These are phyloP conservation scores for Schizochytrium sp. DNA, from an alignment of 108 stramenopile species.

Conservation along the genomic window DNA sequence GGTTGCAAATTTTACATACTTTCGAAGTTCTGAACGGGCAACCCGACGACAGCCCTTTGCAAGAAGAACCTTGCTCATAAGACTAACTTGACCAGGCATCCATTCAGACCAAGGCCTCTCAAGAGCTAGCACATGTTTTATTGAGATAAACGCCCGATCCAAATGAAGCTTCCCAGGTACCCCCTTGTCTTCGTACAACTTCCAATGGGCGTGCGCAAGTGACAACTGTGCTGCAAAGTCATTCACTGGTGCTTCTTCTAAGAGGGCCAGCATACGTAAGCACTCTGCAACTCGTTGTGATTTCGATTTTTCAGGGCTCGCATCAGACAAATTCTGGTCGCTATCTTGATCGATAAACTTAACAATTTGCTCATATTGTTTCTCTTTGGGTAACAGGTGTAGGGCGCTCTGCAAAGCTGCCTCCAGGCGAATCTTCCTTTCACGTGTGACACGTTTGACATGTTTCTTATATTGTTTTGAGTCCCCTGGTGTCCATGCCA, in stretches of 20 bases:
- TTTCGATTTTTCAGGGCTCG: background rate
- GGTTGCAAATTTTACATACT: background rate
- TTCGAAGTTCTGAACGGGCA: background rate
- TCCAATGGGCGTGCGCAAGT: background rate
- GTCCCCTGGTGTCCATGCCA: background rate
- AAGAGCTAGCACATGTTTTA: background rate
- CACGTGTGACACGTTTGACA: background rate
- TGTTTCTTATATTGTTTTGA: background rate
- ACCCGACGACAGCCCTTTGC: background rate
- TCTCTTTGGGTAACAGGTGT: background rate
- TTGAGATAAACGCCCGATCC: background rate
- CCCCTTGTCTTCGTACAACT: background rate
- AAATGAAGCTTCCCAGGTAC: background rate
- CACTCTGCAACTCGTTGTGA: background rate
- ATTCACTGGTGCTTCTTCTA: background rate
- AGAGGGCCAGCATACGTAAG: background rate
- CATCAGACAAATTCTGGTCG: background rate
- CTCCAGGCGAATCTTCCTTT: background rate
- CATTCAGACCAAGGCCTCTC: background rate
- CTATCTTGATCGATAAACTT: background rate
- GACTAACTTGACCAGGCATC: background rate
- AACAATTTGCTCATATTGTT: background rate
- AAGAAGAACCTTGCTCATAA: background rate
- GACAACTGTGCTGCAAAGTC: conserved; percentile 6
- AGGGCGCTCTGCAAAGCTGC: background rate